Evolutionary conservation across 176 grass and related monocot species (phyloP), one percentile per base, ranked within the genome.

Genomic region (Cymbopogon citratus): DNA sequence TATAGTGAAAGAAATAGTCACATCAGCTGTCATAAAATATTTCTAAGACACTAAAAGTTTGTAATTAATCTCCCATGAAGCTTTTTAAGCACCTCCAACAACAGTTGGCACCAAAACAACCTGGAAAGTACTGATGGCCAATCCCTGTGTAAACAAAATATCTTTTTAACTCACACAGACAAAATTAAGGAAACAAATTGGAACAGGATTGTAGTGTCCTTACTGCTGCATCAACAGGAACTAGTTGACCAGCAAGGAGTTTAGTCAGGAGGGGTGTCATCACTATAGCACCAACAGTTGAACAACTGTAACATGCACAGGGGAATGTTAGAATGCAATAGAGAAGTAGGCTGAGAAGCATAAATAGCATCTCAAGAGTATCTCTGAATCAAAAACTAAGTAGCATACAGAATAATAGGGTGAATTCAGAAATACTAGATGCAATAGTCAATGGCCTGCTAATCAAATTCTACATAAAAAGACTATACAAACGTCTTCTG

Each of bases 121-220:
- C 87, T 95, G 96, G 87, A 98, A 98, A 80, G 96, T 98, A 91
- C 96, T 98, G 71, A 95, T 72, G 67, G 96, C 96, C 81, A 98
- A 91, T 65, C 96, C 92, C 92, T 98, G 89, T 11, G 78, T 24
- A 87, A 31, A 81, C 6, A 54, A 2, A 80, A 64, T 65, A 66
- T 79, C 5, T 26, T 40, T 26, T 85, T 68, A 77, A 59, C 26
- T 66, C 23, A 76, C 5, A 48, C 23, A 73, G 16, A 83, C 27
- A 38, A 46, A 23, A 66, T 61, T 56, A 78, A 74, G 41, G 34
- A 85, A 72, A 85, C 21, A 48, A 25, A 61, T 19, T 57, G 63
- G 15, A 23, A 36, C 15, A 73, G 44, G 45, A 56, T 67, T 43
- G 38, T 31, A 63, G 85, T 87, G 48, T 87, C 56, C 89, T 91